phyloP scores from a whole-genome alignment of 495 filamentous ascomycete species.

The Aspergillus affinis region DNA sequence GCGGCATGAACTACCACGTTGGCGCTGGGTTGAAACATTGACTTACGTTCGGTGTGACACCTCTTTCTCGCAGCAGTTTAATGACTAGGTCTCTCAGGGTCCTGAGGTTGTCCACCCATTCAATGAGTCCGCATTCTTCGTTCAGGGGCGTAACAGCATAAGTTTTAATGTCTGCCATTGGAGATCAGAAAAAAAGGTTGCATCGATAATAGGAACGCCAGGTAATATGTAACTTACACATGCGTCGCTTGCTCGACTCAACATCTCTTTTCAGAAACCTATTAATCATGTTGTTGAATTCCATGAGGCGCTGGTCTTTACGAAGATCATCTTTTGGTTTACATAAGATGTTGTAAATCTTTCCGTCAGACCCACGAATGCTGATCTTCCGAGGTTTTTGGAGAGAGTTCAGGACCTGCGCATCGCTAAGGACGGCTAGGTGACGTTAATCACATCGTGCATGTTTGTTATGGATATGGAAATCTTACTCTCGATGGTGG shows the following conservation, averaged over 20 bases:
- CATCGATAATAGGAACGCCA: slow-evolving; percentile 1
- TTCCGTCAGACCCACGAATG: slow-evolving; percentile 84
- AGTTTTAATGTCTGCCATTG: slow-evolving; percentile 77
- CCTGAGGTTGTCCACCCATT: slow-evolving; percentile 98
- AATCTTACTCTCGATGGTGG: slow-evolving; percentile 54
- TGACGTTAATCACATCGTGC: slow-evolving; percentile 31
- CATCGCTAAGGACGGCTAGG: slow-evolving; percentile 73
- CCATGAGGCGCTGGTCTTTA: slow-evolving; percentile 97
- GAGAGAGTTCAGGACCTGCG: slow-evolving; percentile 84
- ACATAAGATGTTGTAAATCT: slow-evolving; percentile 83
- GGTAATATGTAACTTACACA: slow-evolving; percentile 47
- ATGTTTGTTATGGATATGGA: slow-evolving; percentile 2
- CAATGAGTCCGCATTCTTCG: slow-evolving; percentile 95
- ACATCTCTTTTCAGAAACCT: slow-evolving; percentile 86
- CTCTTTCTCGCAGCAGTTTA: slow-evolving; percentile 68
- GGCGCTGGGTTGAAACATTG: background rate
- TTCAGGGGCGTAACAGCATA: slow-evolving; percentile 96
- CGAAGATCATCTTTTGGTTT: slow-evolving; percentile 98
- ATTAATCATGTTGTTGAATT: slow-evolving; percentile 98
- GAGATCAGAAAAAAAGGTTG: slow-evolving; percentile 14
- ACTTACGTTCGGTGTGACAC: slow-evolving; percentile 55
- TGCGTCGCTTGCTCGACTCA: slow-evolving; percentile 79
- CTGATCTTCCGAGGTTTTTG: slow-evolving; percentile 90
- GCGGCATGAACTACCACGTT: background rate
- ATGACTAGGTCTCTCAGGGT: slow-evolving; percentile 91